Conservation (phyloP, 2,329 filamentous ascomycete species). For the Intubia oerlemansii region DNA sequence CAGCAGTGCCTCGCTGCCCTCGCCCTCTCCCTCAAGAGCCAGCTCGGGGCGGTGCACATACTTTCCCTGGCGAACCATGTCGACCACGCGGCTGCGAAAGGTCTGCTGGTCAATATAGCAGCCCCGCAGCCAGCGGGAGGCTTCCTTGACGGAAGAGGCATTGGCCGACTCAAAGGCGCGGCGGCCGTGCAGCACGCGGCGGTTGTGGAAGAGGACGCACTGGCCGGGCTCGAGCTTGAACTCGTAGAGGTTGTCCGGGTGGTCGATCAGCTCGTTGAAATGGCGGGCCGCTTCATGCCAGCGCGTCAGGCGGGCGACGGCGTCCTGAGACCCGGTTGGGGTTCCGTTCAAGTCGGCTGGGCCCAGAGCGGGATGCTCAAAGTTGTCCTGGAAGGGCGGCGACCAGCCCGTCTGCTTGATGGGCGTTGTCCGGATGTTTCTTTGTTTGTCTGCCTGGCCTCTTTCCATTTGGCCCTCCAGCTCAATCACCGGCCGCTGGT, state of each 20-base stretch:
- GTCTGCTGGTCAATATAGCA: conserved; percentile 48
- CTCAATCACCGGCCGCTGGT: conserved; percentile 30
- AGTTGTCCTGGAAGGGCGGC: conserved; percentile 50
- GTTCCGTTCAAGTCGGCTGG: too few species aligned
- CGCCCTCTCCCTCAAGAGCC: too few species aligned
- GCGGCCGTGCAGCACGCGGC: conserved; percentile 66
- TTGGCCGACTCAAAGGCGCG: conserved; percentile 38
- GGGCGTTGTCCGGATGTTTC: too few species aligned
- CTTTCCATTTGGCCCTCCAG: too few species aligned
- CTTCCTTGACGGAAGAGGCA: background rate
- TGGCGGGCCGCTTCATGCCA: conserved; percentile 20
- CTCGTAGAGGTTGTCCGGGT: conserved; percentile 38
- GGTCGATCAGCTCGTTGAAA: conserved; percentile 40
- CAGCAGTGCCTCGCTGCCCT: too few species aligned
- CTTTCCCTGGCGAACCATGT: too few species aligned
- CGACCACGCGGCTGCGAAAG: conserved; percentile 15
- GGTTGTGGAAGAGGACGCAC: conserved; percentile 85
- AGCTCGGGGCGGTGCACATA: background rate
- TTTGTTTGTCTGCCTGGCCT: too few species aligned
- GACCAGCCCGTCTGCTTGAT: conserved; percentile 36
- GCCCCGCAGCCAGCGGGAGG: conserved; percentile 60
- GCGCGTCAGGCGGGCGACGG: background rate
- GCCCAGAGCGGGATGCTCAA: too few species aligned
- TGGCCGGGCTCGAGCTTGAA: conserved; percentile 59
- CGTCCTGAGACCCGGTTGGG: too few species aligned